Base-by-base conservation (phyloP, 1,284 basidiomycete genomes). In the Naganishia cerealis region DNA sequence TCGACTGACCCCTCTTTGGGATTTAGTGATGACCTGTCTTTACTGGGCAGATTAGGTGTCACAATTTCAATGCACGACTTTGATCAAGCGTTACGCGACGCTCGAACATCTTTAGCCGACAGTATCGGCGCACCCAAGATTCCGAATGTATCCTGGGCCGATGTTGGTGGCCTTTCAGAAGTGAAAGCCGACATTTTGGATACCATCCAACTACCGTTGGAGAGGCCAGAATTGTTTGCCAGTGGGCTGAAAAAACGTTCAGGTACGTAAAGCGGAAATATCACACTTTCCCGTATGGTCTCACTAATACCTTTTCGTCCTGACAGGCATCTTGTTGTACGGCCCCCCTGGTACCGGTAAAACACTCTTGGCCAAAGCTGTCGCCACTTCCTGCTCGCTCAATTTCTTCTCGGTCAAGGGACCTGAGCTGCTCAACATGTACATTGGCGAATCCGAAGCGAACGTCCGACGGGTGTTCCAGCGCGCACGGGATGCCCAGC, bases 341-440 rank as follows among this genome's bases (percentile, higher is more conserved):
- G 93, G 94, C 0, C 94, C 94, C 10, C 94, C 94, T 5, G 94
- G 94, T 42, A 97, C 94, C 1, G 94, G 94, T n/a, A 97, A 96
- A 80, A 96, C 94, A 0, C 82, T 97, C 3, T 86, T 96, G 46
- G 93, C 94, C 3, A 95, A 95, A 79, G 92, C 92, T 2, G 93
- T 96, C 39, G 94, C 94, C 8, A 94, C 92, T 0, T 92, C 92
- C 1, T 94, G 90, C 75, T 89, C 92, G 16, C 85, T 96, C 73
- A 94, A 94, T 76, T 94, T 94, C 80, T 89, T 94, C 78, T 92
- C 90, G n/a, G 90, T 99, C 76, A 97, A 98, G 78, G 95, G 95
- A 0, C 95, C 95, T 0, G 94, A 98, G 75, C 84, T 99, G 39
- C 86, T 95, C 53, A 96, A 96, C 79, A 96, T 97, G 87, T 98